Conservation (phyloP, 306 rosid species). For the Castanea mollissima region DNA sequence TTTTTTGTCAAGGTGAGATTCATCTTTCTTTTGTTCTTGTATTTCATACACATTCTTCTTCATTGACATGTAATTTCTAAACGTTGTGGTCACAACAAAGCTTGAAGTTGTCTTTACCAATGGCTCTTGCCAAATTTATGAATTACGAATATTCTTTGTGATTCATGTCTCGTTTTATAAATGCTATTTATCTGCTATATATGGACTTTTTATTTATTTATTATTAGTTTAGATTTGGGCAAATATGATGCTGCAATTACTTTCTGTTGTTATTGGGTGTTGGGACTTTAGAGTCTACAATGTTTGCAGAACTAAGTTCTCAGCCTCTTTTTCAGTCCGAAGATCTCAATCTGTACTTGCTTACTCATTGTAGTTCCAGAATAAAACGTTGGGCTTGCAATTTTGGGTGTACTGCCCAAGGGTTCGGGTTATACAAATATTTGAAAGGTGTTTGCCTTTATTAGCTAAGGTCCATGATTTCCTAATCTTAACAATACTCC, state of each 20-base stretch:
- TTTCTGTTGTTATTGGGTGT: not conserved
- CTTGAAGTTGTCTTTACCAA: not conserved
- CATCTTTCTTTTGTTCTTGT: not conserved
- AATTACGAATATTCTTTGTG: not conserved
- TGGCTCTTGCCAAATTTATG: not conserved
- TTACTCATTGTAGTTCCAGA: not conserved
- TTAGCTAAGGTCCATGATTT: not conserved
- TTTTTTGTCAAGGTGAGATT: not conserved
- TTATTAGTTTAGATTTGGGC: not conserved
- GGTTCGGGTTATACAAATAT: not conserved
- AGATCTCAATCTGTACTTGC: not conserved
- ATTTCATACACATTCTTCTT: not conserved
- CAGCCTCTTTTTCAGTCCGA: not conserved
- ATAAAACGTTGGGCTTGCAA: not conserved
- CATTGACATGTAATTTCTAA: not conserved
- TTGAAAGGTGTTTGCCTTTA: not conserved
- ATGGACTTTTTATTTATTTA: not conserved
- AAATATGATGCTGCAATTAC: not conserved
- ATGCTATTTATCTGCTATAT: not conserved
- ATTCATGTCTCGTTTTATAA: not conserved
- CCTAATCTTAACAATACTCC: not conserved
- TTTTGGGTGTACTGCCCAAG: not conserved
- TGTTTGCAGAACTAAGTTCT: not conserved
- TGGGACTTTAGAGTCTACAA: not conserved
- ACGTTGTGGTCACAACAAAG: not conserved